These are phyloP conservation scores for Claviceps digitariae DNA, from an alignment of 2,329 filamentous ascomycete species.

Conservation along the genomic window DNA sequence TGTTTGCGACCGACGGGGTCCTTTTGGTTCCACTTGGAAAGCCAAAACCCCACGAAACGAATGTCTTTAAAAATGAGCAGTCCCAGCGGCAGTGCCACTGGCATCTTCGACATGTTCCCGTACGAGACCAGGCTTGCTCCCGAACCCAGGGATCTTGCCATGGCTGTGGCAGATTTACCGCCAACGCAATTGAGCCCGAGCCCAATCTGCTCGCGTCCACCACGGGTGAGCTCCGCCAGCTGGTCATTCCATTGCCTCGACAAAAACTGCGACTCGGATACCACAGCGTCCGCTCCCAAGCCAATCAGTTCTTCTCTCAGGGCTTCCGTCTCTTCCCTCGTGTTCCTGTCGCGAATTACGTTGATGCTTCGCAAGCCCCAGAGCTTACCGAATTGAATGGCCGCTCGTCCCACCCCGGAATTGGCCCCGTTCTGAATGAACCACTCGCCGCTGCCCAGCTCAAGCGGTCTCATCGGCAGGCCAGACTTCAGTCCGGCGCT, in stretches of 20 bases:
- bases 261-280: constrained; percentile 42
- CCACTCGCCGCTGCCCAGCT: constrained; percentile 56
- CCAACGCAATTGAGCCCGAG: constrained; percentile 90
- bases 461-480: constrained; percentile 31
- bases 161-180: constrained; percentile 64
- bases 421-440: constrained; percentile 97
- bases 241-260: constrained; percentile 47
- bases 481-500: constrained; percentile 30
- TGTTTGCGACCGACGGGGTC: constrained; percentile 60
- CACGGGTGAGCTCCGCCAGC: constrained; percentile 53
- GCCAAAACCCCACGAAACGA: constrained; percentile 85
- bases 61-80: constrained; percentile 90
- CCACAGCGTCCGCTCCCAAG: constrained; percentile 43
- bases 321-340: constrained; percentile 47
- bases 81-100: constrained; percentile 66
- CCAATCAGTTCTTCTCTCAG: constrained; percentile 37
- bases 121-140: constrained; percentile 78
- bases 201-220: constrained; percentile 56
- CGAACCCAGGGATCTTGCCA: constrained; percentile 60
- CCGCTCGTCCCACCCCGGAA: constrained; percentile 78
- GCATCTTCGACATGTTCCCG: constrained; percentile 86
- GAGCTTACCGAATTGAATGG: constrained; percentile 71
- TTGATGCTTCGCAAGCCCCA: constrained; percentile 93
- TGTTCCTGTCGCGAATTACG: constrained; percentile 61
- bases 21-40: constrained; percentile 73